A percentile compares a stretch with the other conserved stretches of the same genome.
Conservation (phyloP, 2,329 filamentous ascomycete genomes). For the Botryotinia globosa region DNA sequence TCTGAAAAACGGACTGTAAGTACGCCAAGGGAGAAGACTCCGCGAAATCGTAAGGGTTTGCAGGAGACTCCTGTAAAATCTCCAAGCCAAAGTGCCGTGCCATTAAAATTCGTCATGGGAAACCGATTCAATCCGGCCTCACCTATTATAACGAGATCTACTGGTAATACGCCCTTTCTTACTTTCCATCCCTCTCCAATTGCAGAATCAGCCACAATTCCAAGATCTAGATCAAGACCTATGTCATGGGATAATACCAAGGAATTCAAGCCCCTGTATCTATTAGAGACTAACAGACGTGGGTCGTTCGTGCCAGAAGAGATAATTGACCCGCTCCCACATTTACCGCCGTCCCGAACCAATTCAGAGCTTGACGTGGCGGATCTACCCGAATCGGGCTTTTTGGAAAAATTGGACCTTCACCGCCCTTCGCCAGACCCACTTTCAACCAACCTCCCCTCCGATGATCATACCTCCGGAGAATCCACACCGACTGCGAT, state of each 20-base stretch:
- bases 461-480: conserved; percentile 57
- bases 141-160: conserved; percentile 43
- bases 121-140: conserved; percentile 43
- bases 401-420: conserved; percentile 15
- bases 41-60: conserved; percentile 28
- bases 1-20: conserved; percentile 28
- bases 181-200: conserved; percentile 35
- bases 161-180: conserved; percentile 41
- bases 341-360: conserved; percentile 49
- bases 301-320: conserved; percentile 32
- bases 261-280: conserved; percentile 78
- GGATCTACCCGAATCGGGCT: conserved; percentile 15
- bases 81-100: conserved; percentile 52
- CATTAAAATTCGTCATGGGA: conserved; percentile 52
- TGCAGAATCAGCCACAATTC: conserved; percentile 36
- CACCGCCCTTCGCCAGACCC: conserved; percentile 22
- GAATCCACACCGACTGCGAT: conserved; percentile 66
- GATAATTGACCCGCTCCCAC: conserved; percentile 43
- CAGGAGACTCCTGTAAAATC: conserved; percentile 37
- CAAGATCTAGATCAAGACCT: conserved; percentile 48
- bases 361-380: conserved; percentile 41
- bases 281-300: conserved; percentile 58
- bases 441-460: conserved; percentile 38
- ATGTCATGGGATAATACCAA: conserved; percentile 61
- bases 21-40: conserved; percentile 28